A percentile compares a stretch with the other conserved stretches of the same genome.
These are phyloP conservation scores for Globisporangium heterothallicum DNA, from an alignment of 352 stramenopile genomes.

Conservation along the genomic window DNA sequence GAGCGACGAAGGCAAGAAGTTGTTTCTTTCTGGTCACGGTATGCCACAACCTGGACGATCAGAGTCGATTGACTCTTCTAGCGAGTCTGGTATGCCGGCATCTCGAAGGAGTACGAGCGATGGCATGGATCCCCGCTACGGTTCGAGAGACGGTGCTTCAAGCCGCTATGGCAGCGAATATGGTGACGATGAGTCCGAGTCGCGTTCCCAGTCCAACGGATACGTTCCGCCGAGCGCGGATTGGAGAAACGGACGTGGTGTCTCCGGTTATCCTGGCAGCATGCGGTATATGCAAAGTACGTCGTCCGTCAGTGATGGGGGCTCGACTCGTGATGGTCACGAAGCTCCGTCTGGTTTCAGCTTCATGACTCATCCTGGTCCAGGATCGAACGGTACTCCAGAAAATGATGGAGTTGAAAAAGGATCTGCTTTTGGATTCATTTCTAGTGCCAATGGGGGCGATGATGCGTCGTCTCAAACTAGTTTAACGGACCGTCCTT, in stretches of 20 bases:
- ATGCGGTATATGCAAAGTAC: constrained; percentile 17
- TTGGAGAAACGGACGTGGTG: constrained; percentile 14
- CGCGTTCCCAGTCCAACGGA: constrained; percentile 39
- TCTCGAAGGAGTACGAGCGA: constrained; percentile 25
- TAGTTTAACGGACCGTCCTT: constrained; percentile 39
- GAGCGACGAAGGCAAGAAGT: constrained; percentile 81
- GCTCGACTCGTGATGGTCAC: constrained; percentile 13
- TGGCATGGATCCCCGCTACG: constrained; percentile 30
- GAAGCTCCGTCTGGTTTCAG: constrained; percentile 35
- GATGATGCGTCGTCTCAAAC: constrained; percentile 41
- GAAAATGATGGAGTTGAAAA: constrained; percentile 11
- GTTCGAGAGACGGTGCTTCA: constrained; percentile 40
- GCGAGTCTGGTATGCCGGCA: constrained; percentile 17
- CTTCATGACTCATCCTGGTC: constrained; percentile 29
- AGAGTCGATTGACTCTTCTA: constrained; percentile 25
- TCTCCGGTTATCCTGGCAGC: constrained; percentile 27
- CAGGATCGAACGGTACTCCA: constrained; percentile 3
- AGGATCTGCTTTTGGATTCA: constrained; percentile 77
- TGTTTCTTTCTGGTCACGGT: constrained; percentile 61
- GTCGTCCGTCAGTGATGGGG: constrained; percentile 21
- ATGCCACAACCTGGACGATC: constrained; percentile 17
- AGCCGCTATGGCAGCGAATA: constrained; percentile 51
- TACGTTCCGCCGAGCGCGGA: constrained; percentile 33
- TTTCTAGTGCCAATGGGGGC: constrained; percentile 35
- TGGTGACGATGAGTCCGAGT: constrained; percentile 48